A percentile compares a stretch with the other conserved stretches of the same genome.
phyloP scores from a whole-genome alignment of 495 filamentous ascomycete genomes.

The Neurospora sp. region DNA sequence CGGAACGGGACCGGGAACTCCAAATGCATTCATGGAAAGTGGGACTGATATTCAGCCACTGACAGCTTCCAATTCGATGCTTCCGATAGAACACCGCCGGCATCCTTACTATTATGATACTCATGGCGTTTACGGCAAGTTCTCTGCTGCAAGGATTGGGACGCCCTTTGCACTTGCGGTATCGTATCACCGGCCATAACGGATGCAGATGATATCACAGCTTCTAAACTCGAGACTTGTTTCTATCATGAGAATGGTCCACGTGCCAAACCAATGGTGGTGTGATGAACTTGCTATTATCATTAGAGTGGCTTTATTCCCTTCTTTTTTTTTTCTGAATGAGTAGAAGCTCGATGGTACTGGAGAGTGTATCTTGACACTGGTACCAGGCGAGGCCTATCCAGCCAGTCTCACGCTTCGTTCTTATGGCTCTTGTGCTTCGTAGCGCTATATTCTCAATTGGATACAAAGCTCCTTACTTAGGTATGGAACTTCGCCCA shows the following conservation, averaged over 20 bases:
- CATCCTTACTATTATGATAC: background rate
- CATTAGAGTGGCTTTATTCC: background rate
- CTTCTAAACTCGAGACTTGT: background rate
- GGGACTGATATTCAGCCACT: background rate
- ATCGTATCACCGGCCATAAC: background rate
- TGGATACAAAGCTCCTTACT: background rate
- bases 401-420: background rate
- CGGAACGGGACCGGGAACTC: background rate
- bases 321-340: background rate
- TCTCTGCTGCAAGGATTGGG: background rate
- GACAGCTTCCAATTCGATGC: too few species aligned
- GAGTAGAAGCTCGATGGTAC: background rate
- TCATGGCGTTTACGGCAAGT: background rate
- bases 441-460: background rate
- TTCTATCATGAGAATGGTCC: background rate
- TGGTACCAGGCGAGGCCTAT: background rate
- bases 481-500: too few species aligned
- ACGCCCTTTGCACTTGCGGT: background rate
- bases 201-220: background rate
- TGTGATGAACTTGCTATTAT: too few species aligned
- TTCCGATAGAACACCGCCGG: background rate
- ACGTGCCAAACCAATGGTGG: too few species aligned
- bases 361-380: background rate
- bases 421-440: background rate
- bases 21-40: background rate